These are phyloP conservation scores for Tubosaeta sp. DNA, from an alignment of 768 basidiomycete species.

Conservation along the genomic window DNA sequence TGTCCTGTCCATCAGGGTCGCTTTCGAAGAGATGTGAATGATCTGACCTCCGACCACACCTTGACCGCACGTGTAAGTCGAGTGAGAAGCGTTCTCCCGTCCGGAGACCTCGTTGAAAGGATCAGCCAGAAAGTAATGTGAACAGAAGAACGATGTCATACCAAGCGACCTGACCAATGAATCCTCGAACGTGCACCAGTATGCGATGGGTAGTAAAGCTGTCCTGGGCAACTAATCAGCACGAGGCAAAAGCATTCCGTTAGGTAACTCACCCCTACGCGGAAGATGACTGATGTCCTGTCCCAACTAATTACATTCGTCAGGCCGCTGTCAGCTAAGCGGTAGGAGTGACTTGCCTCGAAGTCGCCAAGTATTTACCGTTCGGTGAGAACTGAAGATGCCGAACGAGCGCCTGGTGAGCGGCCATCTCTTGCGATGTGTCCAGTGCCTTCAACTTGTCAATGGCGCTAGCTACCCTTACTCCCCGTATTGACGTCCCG, in stretches of 20 bases:
- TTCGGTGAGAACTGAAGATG: slow-evolving; percentile 55
- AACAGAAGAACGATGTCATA: slow-evolving; percentile 13
- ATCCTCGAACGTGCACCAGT: slow-evolving; percentile 48
- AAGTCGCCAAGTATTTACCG: slow-evolving; percentile 50
- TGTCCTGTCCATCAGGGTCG: slow-evolving; percentile 18
- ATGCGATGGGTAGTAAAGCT: slow-evolving; percentile 42
- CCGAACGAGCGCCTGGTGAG: slow-evolving; percentile 48
- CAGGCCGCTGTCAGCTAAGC: background rate
- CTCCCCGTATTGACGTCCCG: slow-evolving; percentile 33
- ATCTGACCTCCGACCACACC: slow-evolving; percentile 46
- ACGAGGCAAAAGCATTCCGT: slow-evolving; percentile 5
- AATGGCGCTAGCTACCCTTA: slow-evolving; percentile 38
- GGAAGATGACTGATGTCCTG: slow-evolving; percentile 47
- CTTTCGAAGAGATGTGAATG: slow-evolving; percentile 1
- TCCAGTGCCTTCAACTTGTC: slow-evolving; percentile 39
- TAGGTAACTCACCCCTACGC: slow-evolving; percentile 38
- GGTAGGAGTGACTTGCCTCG: slow-evolving; percentile 34
- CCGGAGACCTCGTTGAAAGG: slow-evolving; percentile 40
- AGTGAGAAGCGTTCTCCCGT: slow-evolving; percentile 41
- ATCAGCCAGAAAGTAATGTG: slow-evolving; percentile 4
- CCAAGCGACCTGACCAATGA: slow-evolving; percentile 55
- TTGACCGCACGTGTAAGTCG: slow-evolving; percentile 48
- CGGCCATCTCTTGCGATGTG: slow-evolving; percentile 39
- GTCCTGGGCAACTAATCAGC: slow-evolving; percentile 31
- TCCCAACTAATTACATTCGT: slow-evolving; percentile 39